Evolutionary conservation across 768 basidiomycete species (phyloP), one percentile per base, ranked within the genome.

Genomic region (Cyathus striatus): DNA sequence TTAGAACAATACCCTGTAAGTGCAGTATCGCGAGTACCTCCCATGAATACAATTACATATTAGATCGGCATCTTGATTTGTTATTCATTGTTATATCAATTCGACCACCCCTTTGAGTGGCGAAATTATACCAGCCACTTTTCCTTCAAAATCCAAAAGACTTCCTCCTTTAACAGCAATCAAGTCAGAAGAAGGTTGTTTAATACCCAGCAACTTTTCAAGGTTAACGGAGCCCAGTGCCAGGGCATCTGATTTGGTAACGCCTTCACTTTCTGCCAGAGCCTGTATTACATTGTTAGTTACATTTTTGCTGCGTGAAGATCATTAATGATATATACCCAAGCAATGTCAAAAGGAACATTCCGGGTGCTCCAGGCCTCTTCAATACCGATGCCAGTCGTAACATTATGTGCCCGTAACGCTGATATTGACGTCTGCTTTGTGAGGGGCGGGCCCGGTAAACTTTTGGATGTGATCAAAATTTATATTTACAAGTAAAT

Each of bases 281-380:
- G 57, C 59, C 63, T 65, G 25, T 14, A n/a, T 17, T 17, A 4
- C 48, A 22, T 23, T 40, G 3, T 14, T 26, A 41, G 16, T 39
- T 9, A 44, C 30, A 7, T 13, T 4, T 24, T 6, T 12, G 7
- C 24, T 14, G 27, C 17, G 4, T 32, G 7, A 9, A 2, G 22
- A 41, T 27, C 6, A 6, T 13, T 6, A 6, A 40, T 41, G 26
- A 23, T 4, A 30, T 75, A 53, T 50, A 83, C 84, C 90, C 90
- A 93, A 42, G 75, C 86, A 40, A 77, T 64, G 50, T 92, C 87
- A 48, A 88, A 83, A 6, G 87, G 73, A 14, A 81, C 72, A 46
- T 83, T 86, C 30, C 84, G 76, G 5, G 83, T 80, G 37, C 71
- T 70, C 64, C 65, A 69, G 37, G 64, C 61, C 38, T 83, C 82